Percentiles rank a stretch among this genome's conserved stretches.
phyloP scores from a whole-genome alignment of 495 filamentous ascomycete species.

The Sphaerosporella brunnea region DNA sequence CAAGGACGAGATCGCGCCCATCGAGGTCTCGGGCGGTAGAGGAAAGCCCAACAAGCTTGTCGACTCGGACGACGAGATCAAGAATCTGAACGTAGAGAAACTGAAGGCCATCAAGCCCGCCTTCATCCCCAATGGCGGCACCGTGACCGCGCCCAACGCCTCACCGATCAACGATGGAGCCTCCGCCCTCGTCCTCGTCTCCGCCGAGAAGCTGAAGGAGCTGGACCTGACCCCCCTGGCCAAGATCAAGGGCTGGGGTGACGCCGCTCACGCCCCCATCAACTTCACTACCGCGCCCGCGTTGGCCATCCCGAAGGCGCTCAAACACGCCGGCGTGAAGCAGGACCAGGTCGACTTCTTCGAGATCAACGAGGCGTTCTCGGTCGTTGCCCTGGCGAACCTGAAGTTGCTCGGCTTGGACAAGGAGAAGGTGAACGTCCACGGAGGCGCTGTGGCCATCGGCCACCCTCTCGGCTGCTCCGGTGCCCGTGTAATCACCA shows the following conservation, averaged over 20 bases:
- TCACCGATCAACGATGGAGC: constrained; percentile 91
- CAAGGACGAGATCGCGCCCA: constrained; percentile 68
- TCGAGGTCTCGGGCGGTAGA: constrained; percentile 70
- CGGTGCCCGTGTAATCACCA: constrained; percentile 85
- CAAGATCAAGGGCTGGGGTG: constrained; percentile 91
- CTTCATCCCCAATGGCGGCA: constrained; percentile 67
- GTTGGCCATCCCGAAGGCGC: constrained; percentile 89
- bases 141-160: constrained; percentile 93
- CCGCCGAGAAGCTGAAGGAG: constrained; percentile 72
- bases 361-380: constrained; percentile 99
- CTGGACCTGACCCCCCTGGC: constrained; percentile 77
- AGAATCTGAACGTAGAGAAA: constrained; percentile 92
- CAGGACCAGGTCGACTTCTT: constrained; percentile 69
- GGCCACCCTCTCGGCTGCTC: constrained; percentile 89
- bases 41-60: constrained; percentile 74
- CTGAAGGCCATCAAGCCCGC: constrained; percentile 66
- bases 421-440: constrained; percentile 82
- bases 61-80: constrained; percentile 81
- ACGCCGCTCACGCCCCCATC: constrained; percentile 71
- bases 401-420: constrained; percentile 66
- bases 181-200: constrained; percentile 75
- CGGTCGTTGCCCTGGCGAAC: constrained; percentile 88
- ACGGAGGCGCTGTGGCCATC: constrained; percentile 87
- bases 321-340: constrained; percentile 71
- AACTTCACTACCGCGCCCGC: constrained; percentile 93